Conservation (phyloP, 2,329 filamentous ascomycete genomes). For the Pseudogymnoascus sp. region DNA sequence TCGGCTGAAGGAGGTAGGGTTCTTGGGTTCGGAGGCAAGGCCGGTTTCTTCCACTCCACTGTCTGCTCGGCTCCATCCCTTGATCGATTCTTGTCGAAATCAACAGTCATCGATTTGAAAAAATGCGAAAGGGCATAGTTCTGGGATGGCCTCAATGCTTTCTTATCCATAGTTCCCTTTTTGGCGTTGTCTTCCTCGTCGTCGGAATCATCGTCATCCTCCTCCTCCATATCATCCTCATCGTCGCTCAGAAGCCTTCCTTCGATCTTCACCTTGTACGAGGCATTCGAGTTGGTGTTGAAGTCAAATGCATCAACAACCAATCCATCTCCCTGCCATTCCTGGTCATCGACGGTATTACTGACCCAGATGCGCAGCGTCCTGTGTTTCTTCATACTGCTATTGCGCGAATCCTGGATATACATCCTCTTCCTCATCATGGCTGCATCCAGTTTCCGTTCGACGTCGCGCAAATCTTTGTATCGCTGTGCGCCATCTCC, state of each 20-base stretch:
- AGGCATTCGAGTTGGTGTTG: slow-evolving; percentile 64
- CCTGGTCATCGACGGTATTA: slow-evolving; percentile 89
- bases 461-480: slow-evolving; percentile 73
- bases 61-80: slow-evolving; percentile 45
- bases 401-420: slow-evolving; percentile 71
- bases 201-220: slow-evolving; percentile 41
- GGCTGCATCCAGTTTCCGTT: slow-evolving; percentile 80
- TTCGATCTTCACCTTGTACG: slow-evolving; percentile 87
- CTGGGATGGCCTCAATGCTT: slow-evolving; percentile 33
- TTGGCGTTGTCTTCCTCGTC: slow-evolving; percentile 41
- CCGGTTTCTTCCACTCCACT: slow-evolving; percentile 84
- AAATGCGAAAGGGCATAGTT: slow-evolving; percentile 64
- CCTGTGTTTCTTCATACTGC: slow-evolving; percentile 68
- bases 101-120: slow-evolving; percentile 70
- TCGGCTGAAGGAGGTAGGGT: slow-evolving; percentile 54
- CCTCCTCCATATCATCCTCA: slow-evolving; percentile 42
- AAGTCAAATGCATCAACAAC: slow-evolving; percentile 76
- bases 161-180: slow-evolving; percentile 31
- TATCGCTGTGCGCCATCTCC: slow-evolving; percentile 78
- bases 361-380: slow-evolving; percentile 90
- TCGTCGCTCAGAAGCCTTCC: slow-evolving; percentile 71
- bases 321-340: slow-evolving; percentile 69
- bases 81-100: slow-evolving; percentile 57
- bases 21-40: slow-evolving; percentile 34
- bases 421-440: slow-evolving; percentile 93